Percentiles rank a stretch among this genome's conserved stretches.
phyloP scores from a whole-genome alignment of 129 eudicot genomes.

The Artemisia argyi region DNA sequence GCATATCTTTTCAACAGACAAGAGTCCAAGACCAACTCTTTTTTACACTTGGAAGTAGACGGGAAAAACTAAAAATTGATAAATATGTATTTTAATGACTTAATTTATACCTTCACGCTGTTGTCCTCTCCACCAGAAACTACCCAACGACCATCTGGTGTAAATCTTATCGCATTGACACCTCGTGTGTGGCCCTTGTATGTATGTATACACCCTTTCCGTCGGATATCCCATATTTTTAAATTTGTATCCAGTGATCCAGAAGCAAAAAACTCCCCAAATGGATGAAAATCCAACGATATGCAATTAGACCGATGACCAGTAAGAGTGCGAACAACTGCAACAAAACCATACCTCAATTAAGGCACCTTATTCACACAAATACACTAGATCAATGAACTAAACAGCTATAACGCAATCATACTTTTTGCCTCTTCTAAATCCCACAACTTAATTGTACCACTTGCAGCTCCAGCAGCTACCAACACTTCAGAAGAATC shows the following conservation, averaged over 20 bases:
- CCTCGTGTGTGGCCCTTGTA: constrained; percentile 99
- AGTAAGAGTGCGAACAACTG: constrained; percentile 92
- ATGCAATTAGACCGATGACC: constrained; percentile 96
- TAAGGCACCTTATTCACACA: constrained; percentile 14
- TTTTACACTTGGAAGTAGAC: too few species aligned
- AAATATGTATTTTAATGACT: neutral
- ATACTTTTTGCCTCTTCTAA: constrained; percentile 96
- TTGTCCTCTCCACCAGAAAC: constrained; percentile 99
- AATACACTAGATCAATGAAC: neutral
- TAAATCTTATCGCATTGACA: constrained; percentile 88
- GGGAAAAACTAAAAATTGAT: neutral
- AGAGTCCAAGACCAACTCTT: too few species aligned
- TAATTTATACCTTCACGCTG: constrained; percentile 68
- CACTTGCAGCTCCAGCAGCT: constrained; percentile 99
- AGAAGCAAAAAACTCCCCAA: constrained; percentile 98
- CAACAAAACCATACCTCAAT: constrained; percentile 8
- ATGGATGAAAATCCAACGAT: constrained; percentile 96
- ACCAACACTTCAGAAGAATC: constrained; percentile 94
- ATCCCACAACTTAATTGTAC: constrained; percentile 98
- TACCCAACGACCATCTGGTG: constrained; percentile 99
- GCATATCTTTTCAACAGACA: too few species aligned
- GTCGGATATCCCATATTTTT: constrained; percentile 97
- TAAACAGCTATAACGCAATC: constrained; percentile 13
- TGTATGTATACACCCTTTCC: constrained; percentile 94
- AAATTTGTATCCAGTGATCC: constrained; percentile 95